phyloP scores from a whole-genome alignment of 2,329 filamentous ascomycete species.

The Sporothrix inflata region DNA sequence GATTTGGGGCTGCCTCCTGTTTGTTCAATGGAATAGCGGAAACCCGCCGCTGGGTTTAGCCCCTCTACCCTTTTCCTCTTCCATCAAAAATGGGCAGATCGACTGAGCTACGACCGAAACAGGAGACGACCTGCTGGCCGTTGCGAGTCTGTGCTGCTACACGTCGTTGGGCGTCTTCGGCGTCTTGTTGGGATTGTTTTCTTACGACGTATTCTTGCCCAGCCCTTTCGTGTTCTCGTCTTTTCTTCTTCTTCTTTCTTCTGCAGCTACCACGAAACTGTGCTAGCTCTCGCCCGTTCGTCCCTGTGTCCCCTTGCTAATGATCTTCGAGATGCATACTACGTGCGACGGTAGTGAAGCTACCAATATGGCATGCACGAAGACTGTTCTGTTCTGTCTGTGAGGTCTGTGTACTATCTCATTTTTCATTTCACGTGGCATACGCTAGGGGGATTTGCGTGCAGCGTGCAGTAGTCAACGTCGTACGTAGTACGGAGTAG shows the following conservation, averaged over 20 bases:
- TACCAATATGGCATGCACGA: constrained; percentile 2
- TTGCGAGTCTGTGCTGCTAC: constrained; percentile 1
- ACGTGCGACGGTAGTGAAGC: constrained; percentile 3
- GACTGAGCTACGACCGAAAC: constrained; percentile 12
- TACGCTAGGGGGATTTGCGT: constrained; percentile 19
- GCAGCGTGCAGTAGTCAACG: constrained; percentile 3
- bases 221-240: not conserved
- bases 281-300: not conserved
- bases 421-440: constrained; percentile 22
- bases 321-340: constrained; percentile 16
- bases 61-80: constrained; percentile 9
- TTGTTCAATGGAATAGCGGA: not conserved
- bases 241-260: not conserved
- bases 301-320: constrained; percentile 1
- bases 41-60: not conserved
- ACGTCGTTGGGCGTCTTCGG: not conserved
- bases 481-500: no score
- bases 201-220: not conserved
- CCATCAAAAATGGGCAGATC: constrained; percentile 16
- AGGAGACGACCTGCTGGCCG: constrained; percentile 13
- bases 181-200: not conserved
- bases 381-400: not conserved
- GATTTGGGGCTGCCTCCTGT: no score
- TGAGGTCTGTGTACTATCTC: not conserved
- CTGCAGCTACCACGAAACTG: not conserved